Evolutionary conservation across 495 filamentous ascomycete genomes (phyloP), one percentile per base, ranked within the genome.

Genomic region (Monascus purpureus): DNA sequence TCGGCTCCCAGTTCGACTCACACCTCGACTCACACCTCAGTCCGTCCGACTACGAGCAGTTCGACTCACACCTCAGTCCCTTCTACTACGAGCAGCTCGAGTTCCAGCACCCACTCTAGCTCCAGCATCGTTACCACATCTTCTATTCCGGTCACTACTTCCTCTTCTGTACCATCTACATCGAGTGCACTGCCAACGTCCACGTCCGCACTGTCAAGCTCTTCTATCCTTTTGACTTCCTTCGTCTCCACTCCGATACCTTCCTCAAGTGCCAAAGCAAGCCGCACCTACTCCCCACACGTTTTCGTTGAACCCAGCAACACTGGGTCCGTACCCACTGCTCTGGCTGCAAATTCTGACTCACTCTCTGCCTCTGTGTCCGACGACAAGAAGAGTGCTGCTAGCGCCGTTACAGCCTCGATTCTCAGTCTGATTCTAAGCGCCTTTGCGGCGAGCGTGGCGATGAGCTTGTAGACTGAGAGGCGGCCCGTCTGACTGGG

Each of bases 251-350:
- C 14, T 11, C 18, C 15, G 8, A 4, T 13, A 13, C 9, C 12
- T 6, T 1, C 20, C 12, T 13, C 28, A 16, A 30, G 6, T 3
- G 14, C 14, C 15, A 33, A 25, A 18, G 32, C 17, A 18, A 37
- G 49, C 40, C 54, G 50, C 38, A 46, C 40, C 19, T 59, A 58
- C 38, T 46, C 38, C 13, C 53, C 54, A 1, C 55, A 59, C 29
- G 49, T 49, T 8, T 47, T 59, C 31, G 35, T 38, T 6, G 46
- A 54, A 29, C 56, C 53, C 18, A 41, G 40, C 35, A 37, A 37
- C 31, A 40, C 47, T 24, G 35, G 46, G 38, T 39, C 48, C 42
- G 29, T 32, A 23, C 28, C 32, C 28, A 35, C 35, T 29, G n/a
- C n/a, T n/a, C n/a, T n/a, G n/a, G 12, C 48, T 7, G 20, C 38